Base-by-base conservation (phyloP, 2,329 filamentous ascomycete species). In the Aspergillus proliferans region DNA sequence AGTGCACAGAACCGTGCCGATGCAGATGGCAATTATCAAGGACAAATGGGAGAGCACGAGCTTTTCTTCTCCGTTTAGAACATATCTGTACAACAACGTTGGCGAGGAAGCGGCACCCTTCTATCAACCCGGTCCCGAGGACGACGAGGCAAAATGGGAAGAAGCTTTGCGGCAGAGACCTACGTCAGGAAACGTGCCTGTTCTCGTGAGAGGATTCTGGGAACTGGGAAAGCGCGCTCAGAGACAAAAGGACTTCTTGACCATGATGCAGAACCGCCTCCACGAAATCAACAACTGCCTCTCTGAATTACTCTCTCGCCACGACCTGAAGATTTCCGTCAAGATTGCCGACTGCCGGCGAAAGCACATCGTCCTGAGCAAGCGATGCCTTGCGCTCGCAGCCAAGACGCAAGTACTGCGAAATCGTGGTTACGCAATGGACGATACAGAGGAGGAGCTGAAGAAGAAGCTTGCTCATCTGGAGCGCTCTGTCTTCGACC, bases 241-340 rank as follows among this genome's bases (percentile, higher is more conserved):
- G 53, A 74, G 75, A 49, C 82, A 85, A 61, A 73, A 75, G 28
- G 72, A 78, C 49, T 79, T 78, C 45, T 72, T 85, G n/a, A 71
- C 72, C 24, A 75, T 76, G 57, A 75, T 84, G 59, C 79, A 80
- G 53, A 71, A 71, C 41, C 77, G 82, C 21, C 67, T 85, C 28
- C 81, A 84, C 59, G 81, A 85, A 63, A 85, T 85, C 69, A 84
- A 85, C 66, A 78, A 79, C 53, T 77, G 73, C 24, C 71, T 85
- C n/a, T 75, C 75, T 1, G 71, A 77, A 9, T 72, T 84, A 52
- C 77, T 84, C 51, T 76, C 80, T 41, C 76, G 76, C 33, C 82
- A 85, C 58, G 80, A 84, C 52, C 67, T 85, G 52, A 75, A 77
- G 18, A 76, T 84, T 47, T 78, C 78, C 5, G 76, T 81, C 46